Evolutionary conservation across 306 rosid species (phyloP).

Genomic region (Ochetophila trinervis): DNA sequence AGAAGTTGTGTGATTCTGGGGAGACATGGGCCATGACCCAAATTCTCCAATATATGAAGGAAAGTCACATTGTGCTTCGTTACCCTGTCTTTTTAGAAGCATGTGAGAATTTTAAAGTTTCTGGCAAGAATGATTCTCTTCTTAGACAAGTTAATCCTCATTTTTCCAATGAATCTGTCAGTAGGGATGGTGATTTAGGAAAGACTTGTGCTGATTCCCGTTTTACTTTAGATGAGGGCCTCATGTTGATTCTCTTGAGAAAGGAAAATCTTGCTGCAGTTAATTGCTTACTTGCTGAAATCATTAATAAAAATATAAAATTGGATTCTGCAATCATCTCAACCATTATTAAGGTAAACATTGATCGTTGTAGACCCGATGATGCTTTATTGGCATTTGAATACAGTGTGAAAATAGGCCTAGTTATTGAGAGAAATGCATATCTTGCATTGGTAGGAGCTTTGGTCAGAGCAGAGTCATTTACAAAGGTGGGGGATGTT

Average conservation of each 20-base stretch:
- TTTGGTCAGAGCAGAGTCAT: slow-evolving; percentile 49
- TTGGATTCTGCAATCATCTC: slow-evolving; percentile 45
- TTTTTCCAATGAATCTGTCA: slow-evolving; percentile 30
- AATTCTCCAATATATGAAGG: slow-evolving; percentile 70
- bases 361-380: slow-evolving; percentile 41
- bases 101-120: slow-evolving; percentile 43
- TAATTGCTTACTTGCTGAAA: slow-evolving; percentile 50
- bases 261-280: slow-evolving; percentile 51
- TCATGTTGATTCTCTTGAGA: slow-evolving; percentile 48
- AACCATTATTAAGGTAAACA: slow-evolving; percentile 55
- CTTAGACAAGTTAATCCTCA: slow-evolving; percentile 79
- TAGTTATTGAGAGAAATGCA: slow-evolving; percentile 44
- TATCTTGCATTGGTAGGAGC: slow-evolving; percentile 60
- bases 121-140: slow-evolving; percentile 51
- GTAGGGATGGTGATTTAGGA: slow-evolving; percentile 28
- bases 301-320: slow-evolving; percentile 40
- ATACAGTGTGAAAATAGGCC: slow-evolving; percentile 44
- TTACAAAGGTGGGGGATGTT: slow-evolving; percentile 42
- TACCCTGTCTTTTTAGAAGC: slow-evolving; percentile 65
- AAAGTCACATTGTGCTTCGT: slow-evolving; percentile 61
- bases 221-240: slow-evolving; percentile 40
- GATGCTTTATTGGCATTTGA: slow-evolving; percentile 67
- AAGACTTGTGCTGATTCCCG: slow-evolving; percentile 21
- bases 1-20: slow-evolving; percentile 58
- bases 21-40: slow-evolving; percentile 42